Base-by-base conservation (phyloP, 495 filamentous ascomycete genomes). In the Podospora pseudopauciseta region DNA sequence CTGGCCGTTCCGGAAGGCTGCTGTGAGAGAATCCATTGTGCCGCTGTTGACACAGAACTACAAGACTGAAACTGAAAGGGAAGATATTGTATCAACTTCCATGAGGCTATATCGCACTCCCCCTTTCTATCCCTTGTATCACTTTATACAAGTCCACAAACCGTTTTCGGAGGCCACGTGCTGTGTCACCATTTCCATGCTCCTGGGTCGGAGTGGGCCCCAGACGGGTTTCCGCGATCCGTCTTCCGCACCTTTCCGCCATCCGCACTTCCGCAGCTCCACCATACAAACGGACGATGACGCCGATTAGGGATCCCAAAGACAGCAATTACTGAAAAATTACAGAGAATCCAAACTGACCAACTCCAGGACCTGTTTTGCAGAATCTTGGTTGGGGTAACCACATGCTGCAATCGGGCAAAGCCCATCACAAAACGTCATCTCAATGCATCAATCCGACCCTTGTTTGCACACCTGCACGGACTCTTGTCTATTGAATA, bases 251-350 rank as follows among this genome's bases (percentile, higher is more conserved):
- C 59, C 13, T 49, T 71, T 71, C 67, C 73, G 73, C 44, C 34
- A 69, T 73, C 71, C 70, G 72, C 60, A 58, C 65, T 68, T 73
- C 73, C 71, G 68, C 53, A 65, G 67, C 67, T 64, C 60, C 23
- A 26, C 55, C 55, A 7, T 32, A 49, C 39, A 49, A 49, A 49
- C 39, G 13, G 39, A 3, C 39, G 39, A 49, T 49, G 39, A 49
- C 39, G 39, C 2, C 39, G 39, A 49, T 49, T 49, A 49, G 39
- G 39, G 39, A 13, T 11, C 13, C 9, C 9, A 13, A 49, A 16
- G 0, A 49, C 39, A 49, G 2, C 7, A 13, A 13, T 49, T 1
- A 49, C 13, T 49, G 39, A 49, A 49, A 49, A 13, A 2, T 23
- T 23, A 23, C 39, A 49, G 9, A 49, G 39, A 15, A 60, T 64